Percentiles rank a stretch among this genome's conserved stretches.
These are phyloP conservation scores for Elsinoe ampelina DNA, from an alignment of 2,329 filamentous ascomycete species.

Conservation along the genomic window DNA sequence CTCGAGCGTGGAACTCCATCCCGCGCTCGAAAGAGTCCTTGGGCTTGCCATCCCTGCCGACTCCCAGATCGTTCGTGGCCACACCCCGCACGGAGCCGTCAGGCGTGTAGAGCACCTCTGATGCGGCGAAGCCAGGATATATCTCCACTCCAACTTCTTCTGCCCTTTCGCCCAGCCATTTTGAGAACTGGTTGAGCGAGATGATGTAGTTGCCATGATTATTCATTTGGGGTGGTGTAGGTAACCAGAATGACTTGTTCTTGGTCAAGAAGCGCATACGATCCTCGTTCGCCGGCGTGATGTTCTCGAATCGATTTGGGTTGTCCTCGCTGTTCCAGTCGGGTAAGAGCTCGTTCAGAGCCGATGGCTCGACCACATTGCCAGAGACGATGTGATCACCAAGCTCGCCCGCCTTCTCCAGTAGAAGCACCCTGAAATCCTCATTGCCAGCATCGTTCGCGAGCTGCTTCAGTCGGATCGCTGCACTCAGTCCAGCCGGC, in stretches of 20 bases:
- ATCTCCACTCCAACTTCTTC: slow-evolving; percentile 94
- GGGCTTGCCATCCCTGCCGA: slow-evolving; percentile 69
- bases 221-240: slow-evolving; percentile 91
- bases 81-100: slow-evolving; percentile 90
- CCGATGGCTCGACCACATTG: slow-evolving; percentile 83
- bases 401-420: slow-evolving; percentile 92
- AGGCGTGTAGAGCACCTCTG: slow-evolving; percentile 76
- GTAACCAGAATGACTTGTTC: slow-evolving; percentile 66
- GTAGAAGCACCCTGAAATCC: slow-evolving; percentile 81
- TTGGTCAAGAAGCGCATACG: slow-evolving; percentile 93
- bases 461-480: slow-evolving; percentile 89
- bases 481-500: slow-evolving; percentile 85
- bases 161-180: slow-evolving; percentile 93
- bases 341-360: slow-evolving; percentile 81
- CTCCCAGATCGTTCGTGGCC: slow-evolving; percentile 88
- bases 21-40: slow-evolving; percentile 90
- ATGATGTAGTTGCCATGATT: slow-evolving; percentile 98
- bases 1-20: slow-evolving; percentile 93
- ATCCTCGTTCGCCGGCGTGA: slow-evolving; percentile 73
- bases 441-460: slow-evolving; percentile 93
- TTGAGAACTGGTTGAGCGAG: slow-evolving; percentile 86
- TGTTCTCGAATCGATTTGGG: slow-evolving; percentile 74
- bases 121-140: slow-evolving; percentile 90
- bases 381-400: slow-evolving; percentile 93
- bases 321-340: slow-evolving; percentile 90